phyloP scores from a whole-genome alignment of 2,329 filamentous ascomycete genomes.

The Tolypocladium tropicale region DNA sequence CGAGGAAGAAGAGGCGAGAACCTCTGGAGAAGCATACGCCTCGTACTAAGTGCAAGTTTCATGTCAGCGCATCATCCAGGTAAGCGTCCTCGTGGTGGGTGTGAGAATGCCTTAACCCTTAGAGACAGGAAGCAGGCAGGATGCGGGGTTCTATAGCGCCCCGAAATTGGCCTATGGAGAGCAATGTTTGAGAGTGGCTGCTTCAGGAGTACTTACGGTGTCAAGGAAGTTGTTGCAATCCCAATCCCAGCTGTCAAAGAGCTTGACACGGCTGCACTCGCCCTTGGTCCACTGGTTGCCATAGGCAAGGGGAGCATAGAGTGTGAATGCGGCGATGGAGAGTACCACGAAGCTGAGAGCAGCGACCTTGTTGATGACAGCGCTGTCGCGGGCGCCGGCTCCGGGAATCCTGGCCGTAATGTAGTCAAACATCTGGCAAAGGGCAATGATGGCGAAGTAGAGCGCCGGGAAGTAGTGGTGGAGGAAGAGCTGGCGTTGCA shows the following conservation, averaged over 20 bases:
- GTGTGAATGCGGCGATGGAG: constrained; percentile 63
- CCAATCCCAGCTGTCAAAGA: constrained; percentile 89
- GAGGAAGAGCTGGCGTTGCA: constrained; percentile 95
- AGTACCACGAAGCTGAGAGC: constrained; percentile 65
- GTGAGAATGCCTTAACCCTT: no score
- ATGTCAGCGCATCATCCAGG: constrained; percentile 7
- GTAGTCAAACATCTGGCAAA: constrained; percentile 88
- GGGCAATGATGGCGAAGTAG: constrained; percentile 83
- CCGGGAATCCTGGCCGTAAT: constrained; percentile 60
- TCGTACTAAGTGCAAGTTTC: constrained; percentile 31
- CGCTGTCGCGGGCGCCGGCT: constrained; percentile 54
- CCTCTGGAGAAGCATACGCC: constrained; percentile 22
- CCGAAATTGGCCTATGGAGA: constrained; percentile 19
- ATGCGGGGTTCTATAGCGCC: constrained; percentile 6
- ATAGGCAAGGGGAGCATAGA: constrained; percentile 87
- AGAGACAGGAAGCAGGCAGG: not conserved
- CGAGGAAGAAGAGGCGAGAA: constrained; percentile 13
- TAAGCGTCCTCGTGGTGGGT: no score
- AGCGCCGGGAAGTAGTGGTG: constrained; percentile 98
- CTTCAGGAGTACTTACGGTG: constrained; percentile 54
- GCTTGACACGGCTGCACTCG: constrained; percentile 78
- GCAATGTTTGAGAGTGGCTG: not conserved
- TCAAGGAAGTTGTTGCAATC: constrained; percentile 92
- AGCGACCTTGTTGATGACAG: constrained; percentile 63
- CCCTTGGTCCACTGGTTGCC: constrained; percentile 88